These are phyloP conservation scores for Thelephora ganbajun DNA, from an alignment of 768 basidiomycete genomes.

Conservation along the genomic window DNA sequence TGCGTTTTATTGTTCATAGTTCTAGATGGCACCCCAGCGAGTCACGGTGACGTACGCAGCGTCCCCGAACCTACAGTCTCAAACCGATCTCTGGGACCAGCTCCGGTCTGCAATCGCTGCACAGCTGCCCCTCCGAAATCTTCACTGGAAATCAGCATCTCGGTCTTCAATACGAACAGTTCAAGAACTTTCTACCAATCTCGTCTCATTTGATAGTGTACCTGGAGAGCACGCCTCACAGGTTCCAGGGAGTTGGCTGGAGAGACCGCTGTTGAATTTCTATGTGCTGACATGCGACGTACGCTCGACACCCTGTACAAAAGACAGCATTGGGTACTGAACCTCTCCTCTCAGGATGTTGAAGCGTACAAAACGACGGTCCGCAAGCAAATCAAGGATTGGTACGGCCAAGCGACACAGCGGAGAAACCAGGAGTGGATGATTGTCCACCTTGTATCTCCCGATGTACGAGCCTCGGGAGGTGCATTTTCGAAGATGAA, in stretches of 20 bases:
- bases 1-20: not conserved
- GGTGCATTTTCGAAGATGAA: conserved; percentile 75
- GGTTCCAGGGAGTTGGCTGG: conserved; percentile 63
- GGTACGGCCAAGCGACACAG: conserved; percentile 53
- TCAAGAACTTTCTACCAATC: conserved; percentile 69
- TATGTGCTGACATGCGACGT: conserved; percentile 88
- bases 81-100: conserved; percentile 61
- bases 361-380: conserved; percentile 69
- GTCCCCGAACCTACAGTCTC: conserved; percentile 41
- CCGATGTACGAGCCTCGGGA: conserved; percentile 44
- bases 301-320: conserved; percentile 12
- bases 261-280: conserved; percentile 77
- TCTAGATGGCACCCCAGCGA: conserved; percentile 26
- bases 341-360: conserved; percentile 26
- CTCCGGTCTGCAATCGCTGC: conserved; percentile 48
- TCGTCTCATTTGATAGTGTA: conserved; percentile 53
- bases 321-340: conserved; percentile 7
- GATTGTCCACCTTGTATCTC: conserved; percentile 72
- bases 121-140: conserved; percentile 73
- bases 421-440: conserved; percentile 89
- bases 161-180: conserved; percentile 71
- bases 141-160: conserved; percentile 81
- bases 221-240: conserved; percentile 68
- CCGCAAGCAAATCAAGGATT: conserved; percentile 85
- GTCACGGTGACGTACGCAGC: conserved; percentile 61